phyloP scores from a whole-genome alignment of 768 basidiomycete species.

The Coprinopsis cinerea region DNA sequence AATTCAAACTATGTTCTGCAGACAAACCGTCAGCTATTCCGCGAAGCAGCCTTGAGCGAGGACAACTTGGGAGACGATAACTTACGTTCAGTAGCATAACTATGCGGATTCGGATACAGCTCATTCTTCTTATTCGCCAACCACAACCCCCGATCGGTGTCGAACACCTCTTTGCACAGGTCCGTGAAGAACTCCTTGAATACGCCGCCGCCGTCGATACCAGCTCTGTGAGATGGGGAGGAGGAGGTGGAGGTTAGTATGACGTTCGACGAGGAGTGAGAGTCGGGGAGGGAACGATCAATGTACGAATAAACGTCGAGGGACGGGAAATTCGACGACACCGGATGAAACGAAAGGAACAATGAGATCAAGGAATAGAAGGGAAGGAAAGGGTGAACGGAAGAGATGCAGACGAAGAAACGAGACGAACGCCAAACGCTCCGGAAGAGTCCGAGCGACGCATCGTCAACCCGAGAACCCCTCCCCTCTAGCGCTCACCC shows the following conservation, averaged over 20 bases:
- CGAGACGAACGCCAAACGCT: too few species aligned
- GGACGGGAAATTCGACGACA: too few species aligned
- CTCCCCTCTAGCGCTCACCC: too few species aligned
- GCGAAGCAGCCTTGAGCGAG: neutral
- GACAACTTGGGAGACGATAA: conserved; percentile 7
- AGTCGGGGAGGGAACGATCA: too few species aligned
- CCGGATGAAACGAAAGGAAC: too few species aligned
- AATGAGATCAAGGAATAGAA: too few species aligned
- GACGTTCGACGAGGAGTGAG: neutral
- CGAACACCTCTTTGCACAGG: conserved; percentile 89
- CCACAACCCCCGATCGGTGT: conserved; percentile 93
- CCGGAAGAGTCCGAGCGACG: too few species aligned
- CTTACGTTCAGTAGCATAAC: conserved; percentile 84
- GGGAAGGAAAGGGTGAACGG: too few species aligned
- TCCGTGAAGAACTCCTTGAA: conserved; percentile 98
- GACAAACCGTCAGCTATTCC: neutral
- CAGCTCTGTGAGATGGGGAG: conserved; percentile 49
- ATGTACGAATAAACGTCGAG: too few species aligned
- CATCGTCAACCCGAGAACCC: too few species aligned
- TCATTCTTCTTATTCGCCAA: conserved; percentile 86
- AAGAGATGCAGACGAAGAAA: too few species aligned
- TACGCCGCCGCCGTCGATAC: conserved; percentile 94
- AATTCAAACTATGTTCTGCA: conserved; percentile 75
- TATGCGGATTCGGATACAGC: conserved; percentile 90
- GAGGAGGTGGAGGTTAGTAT: conserved; percentile 5